Base-by-base conservation (phyloP, 2,329 filamentous ascomycete genomes). In the Penicillium palitans region DNA sequence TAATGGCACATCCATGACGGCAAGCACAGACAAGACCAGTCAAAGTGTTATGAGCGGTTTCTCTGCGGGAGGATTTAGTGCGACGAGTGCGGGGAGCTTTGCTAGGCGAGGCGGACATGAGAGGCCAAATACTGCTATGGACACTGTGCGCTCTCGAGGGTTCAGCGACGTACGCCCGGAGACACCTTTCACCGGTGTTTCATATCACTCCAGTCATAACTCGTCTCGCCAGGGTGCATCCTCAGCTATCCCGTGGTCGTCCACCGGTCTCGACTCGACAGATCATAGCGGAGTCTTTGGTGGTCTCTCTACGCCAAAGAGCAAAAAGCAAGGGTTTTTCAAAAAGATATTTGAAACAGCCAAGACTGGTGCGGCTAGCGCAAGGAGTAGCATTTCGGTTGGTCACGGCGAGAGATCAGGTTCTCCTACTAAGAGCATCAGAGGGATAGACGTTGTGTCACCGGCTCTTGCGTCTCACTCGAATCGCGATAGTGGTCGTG, bases 291-390 rank as follows among this genome's bases (percentile, higher is more conserved):
- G 87, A 40, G 84, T 89, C 0, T 81, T 97, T 6, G 93, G 93
- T 41, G 93, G 93, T 0, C 83, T 98, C 9, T 80, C 79, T 13
- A 82, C 84, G 10, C 92, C 92, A 0, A 90, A 93, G 75, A 82
- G 87, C 1, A 91, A 90, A 62, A 95, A 91, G 74, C 88, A 88
- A 61, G 93, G 91, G 49, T 96, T 98, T 70, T 95, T 98, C 81
- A 95, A 93, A 75, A 96, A 96, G 71, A 93, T 98, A 67, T 86
- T 97, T 31, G 93, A 96, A 64, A 91, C 91, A 2, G 93, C 93
- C 17, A 97, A 96, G 78, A 97, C 93, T 0, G 91, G 92, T 33
- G 93, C 96, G 35, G 93, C 93, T 2, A 96, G 87, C 71, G 91
- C 90, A 53, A 86, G 93, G 61, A 95, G 89, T 64, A 96, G 89